Percentiles rank a stretch among this genome's conserved stretches.
Evolutionary conservation across 371 early-diverging fungal species (phyloP).

Genomic region (Rhizopus delemar): DNA sequence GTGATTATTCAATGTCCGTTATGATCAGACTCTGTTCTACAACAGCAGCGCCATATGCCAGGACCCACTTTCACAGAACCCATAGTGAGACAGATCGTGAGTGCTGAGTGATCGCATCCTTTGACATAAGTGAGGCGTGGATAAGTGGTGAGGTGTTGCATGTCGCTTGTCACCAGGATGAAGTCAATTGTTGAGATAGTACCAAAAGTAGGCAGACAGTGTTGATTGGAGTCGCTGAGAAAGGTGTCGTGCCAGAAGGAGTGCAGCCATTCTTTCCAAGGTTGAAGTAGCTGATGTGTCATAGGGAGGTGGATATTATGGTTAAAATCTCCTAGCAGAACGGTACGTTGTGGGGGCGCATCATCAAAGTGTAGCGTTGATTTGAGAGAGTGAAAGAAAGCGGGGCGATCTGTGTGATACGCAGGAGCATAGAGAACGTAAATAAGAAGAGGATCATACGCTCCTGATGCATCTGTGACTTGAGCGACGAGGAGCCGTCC

Average conservation of each 20-base stretch:
- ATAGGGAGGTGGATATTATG: background rate
- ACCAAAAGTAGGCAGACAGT: background rate
- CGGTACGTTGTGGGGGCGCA: background rate
- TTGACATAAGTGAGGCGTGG: background rate
- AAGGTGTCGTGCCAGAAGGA: background rate
- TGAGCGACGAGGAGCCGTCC: background rate
- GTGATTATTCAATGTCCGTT: too few species aligned
- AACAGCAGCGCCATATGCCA: background rate
- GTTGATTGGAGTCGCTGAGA: background rate
- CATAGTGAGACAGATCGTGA: background rate
- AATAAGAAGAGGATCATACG: background rate
- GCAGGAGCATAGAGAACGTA: conserved; percentile 16
- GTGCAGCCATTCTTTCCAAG: background rate
- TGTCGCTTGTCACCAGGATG: background rate
- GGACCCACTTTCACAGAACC: background rate
- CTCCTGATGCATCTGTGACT: background rate
- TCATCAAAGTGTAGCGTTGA: background rate
- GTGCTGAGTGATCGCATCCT: background rate
- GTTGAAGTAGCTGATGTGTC: background rate
- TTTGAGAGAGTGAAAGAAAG: background rate
- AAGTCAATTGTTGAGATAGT: background rate
- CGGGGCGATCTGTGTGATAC: background rate
- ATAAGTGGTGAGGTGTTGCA: background rate
- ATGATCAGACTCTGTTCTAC: too few species aligned
- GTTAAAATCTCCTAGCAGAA: conserved; percentile 10